Base-by-base conservation (phyloP, 345 rosid species). In the Brassica juncea region DNA sequence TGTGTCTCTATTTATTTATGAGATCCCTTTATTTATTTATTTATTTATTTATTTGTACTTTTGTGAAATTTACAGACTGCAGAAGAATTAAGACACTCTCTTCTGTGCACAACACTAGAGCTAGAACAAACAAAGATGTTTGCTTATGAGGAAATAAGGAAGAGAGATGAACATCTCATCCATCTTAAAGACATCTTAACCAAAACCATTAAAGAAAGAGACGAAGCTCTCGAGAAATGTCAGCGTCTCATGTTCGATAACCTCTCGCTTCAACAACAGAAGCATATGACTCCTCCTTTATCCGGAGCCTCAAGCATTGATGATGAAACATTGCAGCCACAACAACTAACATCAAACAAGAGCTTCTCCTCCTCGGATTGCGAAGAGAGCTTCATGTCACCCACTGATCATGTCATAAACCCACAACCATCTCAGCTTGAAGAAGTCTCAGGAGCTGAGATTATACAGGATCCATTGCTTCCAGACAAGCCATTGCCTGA, bases 291-390 rank as follows among this genome's bases (percentile, higher is more conserved):
- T 44, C 86, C 85, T 82, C 95, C 97, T 52, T 78, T 82, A 4
- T 94, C 99, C 2, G 99, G 97, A 49, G 81, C 88, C 77, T 94
- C 97, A 32, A 87, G 96, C 91, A 85, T 92, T 66, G 99, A 94
- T 77, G 94, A 92, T 57, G 99, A 93, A 72, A 74, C 63, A 60
- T 28, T 57, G 0, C 58, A 58, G 47, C 80, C 28, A 9, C 80
- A 81, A 49, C 77, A 89, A 74, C 85, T 85, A 79, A 86, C 87
- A 75, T 86, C 94, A 70, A 80, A 84, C 87, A 92, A 92, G 76
- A 90, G 92, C 47, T 86, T 92, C 83, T 91, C 98, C 0, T 88
- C 93, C 8, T 91, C 98, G 1, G 99, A 95, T 68, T 89, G 98
- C 60, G 98, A 90, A 57, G 97, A 93, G 75, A 93, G 96, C 90